Evolutionary conservation across 257 asterid genomes (phyloP).

Genomic region (Przewalskia tangutica): DNA sequence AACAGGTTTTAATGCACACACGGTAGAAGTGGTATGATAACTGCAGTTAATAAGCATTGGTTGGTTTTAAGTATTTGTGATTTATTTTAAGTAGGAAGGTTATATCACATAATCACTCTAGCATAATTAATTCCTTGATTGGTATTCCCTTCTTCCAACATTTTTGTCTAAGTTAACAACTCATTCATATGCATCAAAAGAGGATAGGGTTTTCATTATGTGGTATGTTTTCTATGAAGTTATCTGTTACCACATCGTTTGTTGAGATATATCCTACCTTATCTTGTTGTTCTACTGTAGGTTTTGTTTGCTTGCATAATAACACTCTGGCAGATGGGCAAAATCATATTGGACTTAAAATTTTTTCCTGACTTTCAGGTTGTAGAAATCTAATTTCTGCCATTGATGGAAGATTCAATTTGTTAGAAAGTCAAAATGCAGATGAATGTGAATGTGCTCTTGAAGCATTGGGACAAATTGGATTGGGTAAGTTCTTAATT

Average conservation of each 20-base stretch:
- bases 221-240: background rate
- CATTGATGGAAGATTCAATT: slow-evolving; percentile 57
- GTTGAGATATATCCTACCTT: background rate
- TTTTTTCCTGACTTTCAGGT: slow-evolving; percentile 38
- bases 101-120: background rate
- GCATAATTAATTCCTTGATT: background rate
- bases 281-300: background rate
- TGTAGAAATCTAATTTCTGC: slow-evolving; percentile 46
- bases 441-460: slow-evolving; percentile 95
- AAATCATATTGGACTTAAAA: background rate
- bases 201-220: background rate
- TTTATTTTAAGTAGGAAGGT: background rate
- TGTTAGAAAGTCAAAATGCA: slow-evolving; percentile 47
- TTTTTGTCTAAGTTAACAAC: background rate
- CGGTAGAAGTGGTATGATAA: background rate
- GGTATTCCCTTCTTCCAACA: background rate
- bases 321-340: background rate
- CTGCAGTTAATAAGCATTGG: background rate
- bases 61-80: too few species aligned
- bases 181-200: background rate
- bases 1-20: background rate
- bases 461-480: slow-evolving; percentile 92
- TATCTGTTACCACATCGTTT: background rate
- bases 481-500: slow-evolving; percentile 58
- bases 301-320: background rate